A percentile compares a stretch with the other conserved stretches of the same genome.
phyloP scores from a whole-genome alignment of 345 rosid genomes.

The Eucalyptus polyanthemos region DNA sequence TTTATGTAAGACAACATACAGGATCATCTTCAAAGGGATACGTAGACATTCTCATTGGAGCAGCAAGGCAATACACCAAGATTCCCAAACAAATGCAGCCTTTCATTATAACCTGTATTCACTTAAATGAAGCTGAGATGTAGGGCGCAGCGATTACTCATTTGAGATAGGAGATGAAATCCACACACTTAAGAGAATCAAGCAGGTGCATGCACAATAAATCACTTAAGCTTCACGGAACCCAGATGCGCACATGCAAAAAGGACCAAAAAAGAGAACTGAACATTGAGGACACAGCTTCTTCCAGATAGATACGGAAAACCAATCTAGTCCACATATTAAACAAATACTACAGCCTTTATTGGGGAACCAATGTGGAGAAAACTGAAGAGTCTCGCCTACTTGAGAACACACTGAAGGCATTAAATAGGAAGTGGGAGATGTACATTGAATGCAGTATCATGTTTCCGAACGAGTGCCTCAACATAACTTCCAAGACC shows the following conservation, averaged over 20 bases:
- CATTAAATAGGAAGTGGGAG: background rate
- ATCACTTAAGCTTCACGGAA: background rate
- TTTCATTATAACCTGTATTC: background rate
- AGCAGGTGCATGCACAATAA: background rate
- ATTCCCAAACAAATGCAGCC: background rate
- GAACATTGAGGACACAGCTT: background rate
- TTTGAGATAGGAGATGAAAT: background rate
- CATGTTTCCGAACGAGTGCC: conserved; percentile 85
- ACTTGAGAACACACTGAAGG: background rate
- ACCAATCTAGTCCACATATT: background rate
- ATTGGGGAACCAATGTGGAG: background rate
- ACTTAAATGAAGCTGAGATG: background rate
- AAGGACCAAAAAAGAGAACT: background rate
- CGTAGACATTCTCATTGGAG: background rate
- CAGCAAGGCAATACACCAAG: background rate
- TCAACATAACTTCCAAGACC: conserved; percentile 96
- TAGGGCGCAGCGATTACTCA: background rate
- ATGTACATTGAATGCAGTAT: conserved; percentile 77
- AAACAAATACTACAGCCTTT: background rate
- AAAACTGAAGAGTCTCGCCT: background rate
- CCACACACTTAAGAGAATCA: background rate
- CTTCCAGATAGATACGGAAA: background rate
- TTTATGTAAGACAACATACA: background rate
- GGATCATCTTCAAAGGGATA: background rate
- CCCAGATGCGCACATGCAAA: background rate